Conservation (phyloP, 345 rosid genomes). For the Lenwebbia sp. region DNA sequence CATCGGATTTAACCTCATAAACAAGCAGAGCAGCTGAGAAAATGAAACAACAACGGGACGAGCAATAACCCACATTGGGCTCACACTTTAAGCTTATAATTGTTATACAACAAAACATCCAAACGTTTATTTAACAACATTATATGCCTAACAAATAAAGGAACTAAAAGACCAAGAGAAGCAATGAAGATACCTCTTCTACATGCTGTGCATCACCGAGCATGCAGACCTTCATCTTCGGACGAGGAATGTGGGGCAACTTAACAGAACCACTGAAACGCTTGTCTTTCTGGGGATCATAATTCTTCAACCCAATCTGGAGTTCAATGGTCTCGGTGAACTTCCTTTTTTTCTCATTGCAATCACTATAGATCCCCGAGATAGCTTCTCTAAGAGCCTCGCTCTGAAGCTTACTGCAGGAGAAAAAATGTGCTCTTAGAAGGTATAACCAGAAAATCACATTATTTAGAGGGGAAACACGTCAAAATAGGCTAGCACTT, state of each 20-base stretch:
- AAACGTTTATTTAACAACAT: neutral
- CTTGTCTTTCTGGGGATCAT: constrained; percentile 92
- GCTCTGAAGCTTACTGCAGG: constrained; percentile 80
- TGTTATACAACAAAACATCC: neutral
- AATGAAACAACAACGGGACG: neutral
- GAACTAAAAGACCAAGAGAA: neutral
- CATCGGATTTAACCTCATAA: neutral
- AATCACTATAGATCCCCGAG: constrained; percentile 29
- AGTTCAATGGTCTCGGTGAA: constrained; percentile 89
- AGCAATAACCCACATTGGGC: neutral
- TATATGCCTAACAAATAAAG: neutral
- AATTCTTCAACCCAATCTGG: constrained; percentile 92
- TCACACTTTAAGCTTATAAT: neutral
- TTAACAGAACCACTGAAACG: constrained; percentile 91
- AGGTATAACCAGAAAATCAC: neutral
- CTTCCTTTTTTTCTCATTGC: constrained; percentile 59
- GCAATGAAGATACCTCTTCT: constrained; percentile 46
- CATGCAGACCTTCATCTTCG: constrained; percentile 94
- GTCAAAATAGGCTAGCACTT: neutral
- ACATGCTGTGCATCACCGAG: constrained; percentile 95
- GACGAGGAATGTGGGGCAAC: constrained; percentile 88
- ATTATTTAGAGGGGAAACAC: neutral
- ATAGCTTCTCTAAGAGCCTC: constrained; percentile 88
- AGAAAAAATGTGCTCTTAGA: neutral
- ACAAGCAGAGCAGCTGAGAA: neutral